A percentile compares a stretch with the other conserved stretches of the same genome.
Evolutionary conservation across 805 yeast genomes (phyloP).

Genomic region (Torulaspora delbrueckii): DNA sequence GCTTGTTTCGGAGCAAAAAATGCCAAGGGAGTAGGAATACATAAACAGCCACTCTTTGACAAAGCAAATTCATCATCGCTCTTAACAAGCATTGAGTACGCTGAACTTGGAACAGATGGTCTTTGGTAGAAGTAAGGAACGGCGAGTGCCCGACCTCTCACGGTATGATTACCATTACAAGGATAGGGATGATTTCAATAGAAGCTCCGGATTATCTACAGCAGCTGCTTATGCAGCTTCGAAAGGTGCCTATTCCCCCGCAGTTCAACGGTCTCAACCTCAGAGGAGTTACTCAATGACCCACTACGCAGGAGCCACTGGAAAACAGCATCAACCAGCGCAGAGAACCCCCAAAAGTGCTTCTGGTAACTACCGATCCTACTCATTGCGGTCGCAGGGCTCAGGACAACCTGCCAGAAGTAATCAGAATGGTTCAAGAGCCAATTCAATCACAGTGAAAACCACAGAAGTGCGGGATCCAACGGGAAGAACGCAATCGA

Average conservation of each 20-base stretch:
- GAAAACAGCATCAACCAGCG: not conserved
- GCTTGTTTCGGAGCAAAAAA: conserved; percentile 6
- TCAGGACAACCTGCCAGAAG: conserved; percentile 15
- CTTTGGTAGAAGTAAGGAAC: conserved; percentile 16
- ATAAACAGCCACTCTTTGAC: not conserved
- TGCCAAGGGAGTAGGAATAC: not conserved
- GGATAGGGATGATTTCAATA: conserved; percentile 21
- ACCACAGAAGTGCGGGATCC: conserved; percentile 49
- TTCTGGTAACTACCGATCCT: conserved; percentile 14
- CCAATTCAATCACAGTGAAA: conserved; percentile 39
- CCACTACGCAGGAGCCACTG: not conserved
- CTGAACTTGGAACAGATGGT: conserved; percentile 3
- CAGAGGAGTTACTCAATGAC: conserved; percentile 9
- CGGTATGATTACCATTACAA: conserved; percentile 35
- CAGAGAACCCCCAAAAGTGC: conserved; percentile 3
- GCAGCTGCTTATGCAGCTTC: conserved; percentile 34
- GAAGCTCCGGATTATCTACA: conserved; percentile 22
- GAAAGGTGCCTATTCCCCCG: conserved; percentile 3
- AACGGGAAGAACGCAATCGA: conserved; percentile 50
- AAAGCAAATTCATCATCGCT: not conserved
- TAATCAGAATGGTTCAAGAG: conserved; percentile 18
- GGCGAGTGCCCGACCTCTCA: conserved; percentile 37
- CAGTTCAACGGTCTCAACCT: conserved; percentile 4
- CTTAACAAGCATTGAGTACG: not conserved
- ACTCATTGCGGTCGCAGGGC: conserved; percentile 23